Base-by-base conservation (phyloP, 345 rosid species). In the Orychophragmus violaceus region DNA sequence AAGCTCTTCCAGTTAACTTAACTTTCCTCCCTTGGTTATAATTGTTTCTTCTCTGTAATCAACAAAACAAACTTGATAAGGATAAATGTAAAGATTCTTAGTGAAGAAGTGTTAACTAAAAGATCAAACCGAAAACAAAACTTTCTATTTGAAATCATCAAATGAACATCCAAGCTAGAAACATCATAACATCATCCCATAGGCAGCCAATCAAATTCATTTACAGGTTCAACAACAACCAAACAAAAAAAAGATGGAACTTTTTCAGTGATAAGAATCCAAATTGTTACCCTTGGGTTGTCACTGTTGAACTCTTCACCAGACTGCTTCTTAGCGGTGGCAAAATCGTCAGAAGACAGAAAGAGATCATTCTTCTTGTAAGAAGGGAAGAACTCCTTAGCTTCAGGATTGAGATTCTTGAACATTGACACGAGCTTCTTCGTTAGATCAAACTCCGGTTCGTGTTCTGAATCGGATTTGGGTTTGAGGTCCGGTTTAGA, bases 331-430 rank as follows among this genome's bases (percentile, higher is more conserved):
- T 59, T 51, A 21, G 68, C 13, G 29, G 29, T n/a, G 27, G 30
- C 35, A 11, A 73, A 66, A 42, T 42, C 56, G 0, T 46, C 58
- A 44, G 51, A 14, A 37, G 73, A 59, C 51, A 60, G 50, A 62
- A 62, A 52, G 16, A 50, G 45, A 8, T 50, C 39, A 10, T 61
- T 59, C 67, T 62, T 68, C 54, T 62, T 74, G 67, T 72, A 74
- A 56, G 83, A 84, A 54, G 89, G 89, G 49, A 85, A 12, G 62
- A 85, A 85, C 51, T 85, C 89, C 60, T 85, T 82, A 11, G 89
- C 89, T 73, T 55, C 72, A 66, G 89, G 89, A 68, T 85, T 81
- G 75, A 85, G 62, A 50, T 81, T 85, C 48, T 83, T 85, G 59
- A 85, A 77, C 83, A 85, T 81, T 2, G 79, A 78, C 39, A 81